Evolutionary conservation across 352 stramenopile genomes (phyloP), one percentile per base, ranked within the genome.

Genomic region (Globisporangium recalcitrans): DNA sequence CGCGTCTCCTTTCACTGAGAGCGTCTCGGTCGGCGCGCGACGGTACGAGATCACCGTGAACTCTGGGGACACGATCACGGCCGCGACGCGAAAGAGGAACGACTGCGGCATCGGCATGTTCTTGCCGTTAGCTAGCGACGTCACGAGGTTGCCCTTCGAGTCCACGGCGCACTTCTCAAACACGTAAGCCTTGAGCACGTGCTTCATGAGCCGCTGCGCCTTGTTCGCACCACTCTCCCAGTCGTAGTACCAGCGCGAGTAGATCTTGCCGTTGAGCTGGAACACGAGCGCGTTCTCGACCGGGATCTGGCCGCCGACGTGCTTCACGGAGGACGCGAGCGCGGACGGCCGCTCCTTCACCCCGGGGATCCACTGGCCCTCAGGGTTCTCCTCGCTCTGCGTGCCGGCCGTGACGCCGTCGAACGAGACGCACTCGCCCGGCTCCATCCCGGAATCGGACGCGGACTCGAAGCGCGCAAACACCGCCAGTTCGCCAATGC

Each of bases 31-130:
- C 11, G 78, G 76, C 24, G 80, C 80, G 49, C 80, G 78, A 13
- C 78, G 71, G 48, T 88, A 90, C n/a, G 80, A 90, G 49, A 90
- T 86, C 59, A 90, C 77, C 0, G 78, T 88, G 44, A 90, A 87
- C 53, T 88, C 75, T 5, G 80, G 77, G 6, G 78, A 90, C 16
- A 67, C 44, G 54, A 87, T 65, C 10, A 87, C 65, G 9, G 79
- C 67, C 19, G 81, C 42, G 16, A 89, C 71, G 29, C 73, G 72
- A 36, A 82, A 81, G n/a, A 84, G 46, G 13, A 55, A 32, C 11
- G 64, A 52, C 11, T 78, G 66, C 10, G 44, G 69, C 36, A 55
- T 63, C 3, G 64, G 64, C 38, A 46, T 46, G 9, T 67, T 32
- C 24, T 51, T 46, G 54, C 16, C 36, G 47, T 54, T 70, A 6